phyloP scores from a whole-genome alignment of 139 green algal species.

The Pleodorina starrii region DNA sequence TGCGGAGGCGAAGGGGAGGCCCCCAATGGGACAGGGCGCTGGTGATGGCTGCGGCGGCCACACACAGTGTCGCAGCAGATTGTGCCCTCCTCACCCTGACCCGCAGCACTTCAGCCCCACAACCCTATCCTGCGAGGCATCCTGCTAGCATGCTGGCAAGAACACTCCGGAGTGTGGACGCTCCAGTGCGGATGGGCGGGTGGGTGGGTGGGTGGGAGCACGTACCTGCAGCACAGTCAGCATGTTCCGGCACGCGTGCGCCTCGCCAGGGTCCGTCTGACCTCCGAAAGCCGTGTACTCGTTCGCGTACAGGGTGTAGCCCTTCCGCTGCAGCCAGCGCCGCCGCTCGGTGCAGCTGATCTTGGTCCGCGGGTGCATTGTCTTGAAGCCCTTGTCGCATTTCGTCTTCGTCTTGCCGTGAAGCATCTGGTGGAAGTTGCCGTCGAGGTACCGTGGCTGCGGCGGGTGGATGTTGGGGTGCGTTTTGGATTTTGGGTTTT shows the following conservation, averaged over 20 bases:
- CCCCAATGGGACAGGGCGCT: too few species aligned
- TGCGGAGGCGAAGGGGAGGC: background rate
- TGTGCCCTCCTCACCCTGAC: too few species aligned
- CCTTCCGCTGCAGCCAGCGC: background rate
- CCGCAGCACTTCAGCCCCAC: too few species aligned
- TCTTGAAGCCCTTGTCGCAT: background rate
- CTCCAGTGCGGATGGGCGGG: too few species aligned
- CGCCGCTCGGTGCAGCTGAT: background rate
- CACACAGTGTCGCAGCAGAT: too few species aligned
- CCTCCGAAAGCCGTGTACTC: slow-evolving; percentile 51
- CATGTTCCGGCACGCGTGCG: slow-evolving; percentile 40
- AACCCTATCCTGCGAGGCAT: too few species aligned
- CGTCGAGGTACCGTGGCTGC: slow-evolving; percentile 21
- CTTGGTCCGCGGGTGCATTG: background rate
- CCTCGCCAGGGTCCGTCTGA: background rate
- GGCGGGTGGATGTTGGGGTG: too few species aligned
- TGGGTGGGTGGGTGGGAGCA: too few species aligned
- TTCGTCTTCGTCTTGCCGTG: background rate
- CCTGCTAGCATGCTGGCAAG: too few species aligned
- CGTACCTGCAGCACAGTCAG: slow-evolving; percentile 44
- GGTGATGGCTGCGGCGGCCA: too few species aligned
- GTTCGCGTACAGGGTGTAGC: slow-evolving; percentile 48
- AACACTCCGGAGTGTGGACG: too few species aligned
- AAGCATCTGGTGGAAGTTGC: background rate
- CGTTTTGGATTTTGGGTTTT: too few species aligned